phyloP scores from a whole-genome alignment of 371 early-diverging fungal genomes.

The Rhizopus stolonifer region DNA sequence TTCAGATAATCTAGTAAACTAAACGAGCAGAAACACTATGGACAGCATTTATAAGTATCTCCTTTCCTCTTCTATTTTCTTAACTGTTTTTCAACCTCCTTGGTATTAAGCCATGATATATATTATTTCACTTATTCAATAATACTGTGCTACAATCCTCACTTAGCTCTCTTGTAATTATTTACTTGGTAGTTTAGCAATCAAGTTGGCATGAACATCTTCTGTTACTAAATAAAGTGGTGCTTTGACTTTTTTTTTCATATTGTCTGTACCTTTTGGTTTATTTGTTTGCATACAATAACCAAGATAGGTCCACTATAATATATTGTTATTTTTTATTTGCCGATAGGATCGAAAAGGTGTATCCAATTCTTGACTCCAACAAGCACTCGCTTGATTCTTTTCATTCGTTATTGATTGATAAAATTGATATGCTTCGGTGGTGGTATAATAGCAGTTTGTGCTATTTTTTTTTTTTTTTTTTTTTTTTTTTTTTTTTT shows the following conservation, averaged over 20 bases:
- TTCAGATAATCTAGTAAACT: slow-evolving; percentile 38
- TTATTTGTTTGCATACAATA: slow-evolving; percentile 14
- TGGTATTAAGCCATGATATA: slow-evolving; percentile 30
- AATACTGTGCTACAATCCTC: slow-evolving; percentile 14
- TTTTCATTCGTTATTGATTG: not conserved
- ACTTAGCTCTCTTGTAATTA: not conserved
- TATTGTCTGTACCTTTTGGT: slow-evolving; percentile 11
- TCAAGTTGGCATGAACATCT: not conserved
- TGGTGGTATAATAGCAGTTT: slow-evolving; percentile 30
- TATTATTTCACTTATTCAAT: slow-evolving; percentile 26
- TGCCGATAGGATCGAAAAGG: slow-evolving; percentile 31
- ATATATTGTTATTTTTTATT: slow-evolving; percentile 9
- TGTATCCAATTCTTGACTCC: slow-evolving; percentile 28
- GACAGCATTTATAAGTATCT: not conserved
- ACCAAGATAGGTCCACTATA: not conserved
- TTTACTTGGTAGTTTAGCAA: slow-evolving; percentile 25
- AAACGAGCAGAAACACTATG: slow-evolving; percentile 34
- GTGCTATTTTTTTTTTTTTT: slow-evolving; percentile 9
- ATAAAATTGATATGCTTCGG: slow-evolving; percentile 27
- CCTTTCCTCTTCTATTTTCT: not conserved
- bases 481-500: slow-evolving; percentile 17
- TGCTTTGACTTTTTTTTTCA: slow-evolving; percentile 2
- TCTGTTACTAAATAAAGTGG: slow-evolving; percentile 4
- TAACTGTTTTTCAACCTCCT: slow-evolving; percentile 18
- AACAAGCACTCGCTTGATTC: slow-evolving; percentile 20